Evolutionary conservation across 495 filamentous ascomycete genomes (phyloP), one percentile per base, ranked within the genome.

Genomic region (Xylaria curta): DNA sequence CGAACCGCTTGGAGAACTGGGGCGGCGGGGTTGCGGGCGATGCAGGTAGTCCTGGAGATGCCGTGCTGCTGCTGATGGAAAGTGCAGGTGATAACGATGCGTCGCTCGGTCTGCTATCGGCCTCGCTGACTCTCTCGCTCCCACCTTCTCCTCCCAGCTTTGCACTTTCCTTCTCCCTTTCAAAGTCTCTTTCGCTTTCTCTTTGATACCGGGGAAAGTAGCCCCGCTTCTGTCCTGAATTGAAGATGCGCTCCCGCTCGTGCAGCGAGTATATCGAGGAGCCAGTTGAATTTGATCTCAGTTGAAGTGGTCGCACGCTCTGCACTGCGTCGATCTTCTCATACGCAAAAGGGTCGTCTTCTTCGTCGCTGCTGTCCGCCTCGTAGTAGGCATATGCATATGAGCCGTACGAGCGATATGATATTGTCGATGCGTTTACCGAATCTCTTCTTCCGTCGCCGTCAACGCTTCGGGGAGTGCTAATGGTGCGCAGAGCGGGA

Each of bases 361-460:
- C 70, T 21, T 78, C 73, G 31, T 78, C 81, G 58, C 83, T 77
- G 15, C 81, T 82, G 59, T 76, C 68, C 56, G 84, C 85, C 47
- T 83, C 84, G 21, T 78, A 80, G 58, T 86, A 80, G 62, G 85
- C 80, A 59, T 73, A 74, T 28, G 85, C 46, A 19, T 78, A 80
- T 59, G 86, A 81, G 60, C 84, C 86, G 65, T 80, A 82, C 13
- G 84, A 82, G 56, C 72, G 70, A 17, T 84, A 86, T 31, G 83
- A 79, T 60, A 71, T 80, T 9, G 85, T 85, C 5, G 87, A 79
- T 54, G 86, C 85, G 58, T 86, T 82, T n/a, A 82, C 85, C 31
- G 88, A 90, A 76, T 90, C 86, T 68, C 88, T 76, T 72, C 85
- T 85, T 68, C 66, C 76, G 61, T 76, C 74, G 54, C 77, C 76